Conservation (phyloP, 2,329 filamentous ascomycete species). For the Malbranchea cinnamomea region DNA sequence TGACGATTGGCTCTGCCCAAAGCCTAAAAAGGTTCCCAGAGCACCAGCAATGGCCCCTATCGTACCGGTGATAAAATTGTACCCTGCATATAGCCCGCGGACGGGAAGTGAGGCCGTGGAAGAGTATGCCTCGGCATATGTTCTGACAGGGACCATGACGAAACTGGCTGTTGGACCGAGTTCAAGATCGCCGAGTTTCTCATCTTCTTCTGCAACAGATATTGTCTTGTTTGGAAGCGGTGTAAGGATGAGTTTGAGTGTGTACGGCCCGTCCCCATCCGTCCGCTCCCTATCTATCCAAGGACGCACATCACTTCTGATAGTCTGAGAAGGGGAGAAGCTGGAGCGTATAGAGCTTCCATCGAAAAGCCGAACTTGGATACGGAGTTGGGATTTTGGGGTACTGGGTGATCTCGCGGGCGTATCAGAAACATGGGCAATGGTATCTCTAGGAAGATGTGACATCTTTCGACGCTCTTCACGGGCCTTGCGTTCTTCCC, state of each 20-base stretch:
- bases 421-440: constrained; percentile 6
- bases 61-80: constrained; percentile 28
- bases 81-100: constrained; percentile 26
- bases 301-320: constrained; percentile 51
- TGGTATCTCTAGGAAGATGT: constrained; percentile 8
- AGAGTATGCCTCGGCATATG: constrained; percentile 44
- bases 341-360: constrained; percentile 61
- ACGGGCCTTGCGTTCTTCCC: constrained; percentile 47
- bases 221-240: constrained; percentile 63
- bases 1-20: constrained; percentile 16
- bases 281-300: constrained; percentile 58
- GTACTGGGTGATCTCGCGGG: constrained; percentile 4
- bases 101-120: constrained; percentile 25
- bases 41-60: constrained; percentile 28
- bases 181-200: constrained; percentile 52
- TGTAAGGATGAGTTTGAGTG: constrained; percentile 69
- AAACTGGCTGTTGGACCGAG: constrained; percentile 68
- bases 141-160: constrained; percentile 58
- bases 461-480: constrained; percentile 36
- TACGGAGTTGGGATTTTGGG: constrained; percentile 33
- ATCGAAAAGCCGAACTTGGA: constrained; percentile 74
- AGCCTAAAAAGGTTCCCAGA: constrained; percentile 31
- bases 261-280: constrained; percentile 51
- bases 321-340: constrained; percentile 50
- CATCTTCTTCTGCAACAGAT: constrained; percentile 57